These are phyloP conservation scores for Colletotrichum echinochloae DNA, from an alignment of 2,329 filamentous ascomycete species.

Conservation along the genomic window DNA sequence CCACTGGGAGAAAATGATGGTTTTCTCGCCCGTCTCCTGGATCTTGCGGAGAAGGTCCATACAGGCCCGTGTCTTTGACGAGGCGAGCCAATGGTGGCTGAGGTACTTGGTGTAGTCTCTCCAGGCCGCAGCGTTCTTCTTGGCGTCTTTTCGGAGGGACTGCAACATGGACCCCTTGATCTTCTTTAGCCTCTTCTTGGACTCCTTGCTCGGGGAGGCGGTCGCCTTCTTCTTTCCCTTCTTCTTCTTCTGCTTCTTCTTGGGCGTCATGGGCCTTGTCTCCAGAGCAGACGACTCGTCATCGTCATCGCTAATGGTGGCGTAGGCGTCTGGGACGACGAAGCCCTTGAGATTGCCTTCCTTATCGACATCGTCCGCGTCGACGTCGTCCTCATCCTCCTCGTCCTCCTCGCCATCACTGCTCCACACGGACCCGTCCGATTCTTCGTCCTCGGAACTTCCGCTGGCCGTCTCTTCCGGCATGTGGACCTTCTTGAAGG, in stretches of 20 bases:
- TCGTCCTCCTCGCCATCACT: conserved; percentile 50
- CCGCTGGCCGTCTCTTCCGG: conserved; percentile 59
- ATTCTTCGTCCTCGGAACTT: conserved; percentile 48
- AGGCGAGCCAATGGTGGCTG: conserved; percentile 76
- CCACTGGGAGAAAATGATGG: conserved; percentile 86
- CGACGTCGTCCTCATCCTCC: conserved; percentile 45
- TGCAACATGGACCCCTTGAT: conserved; percentile 50
- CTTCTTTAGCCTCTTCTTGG: conserved; percentile 53
- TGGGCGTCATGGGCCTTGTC: conserved; percentile 14
- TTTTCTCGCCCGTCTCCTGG: conserved; percentile 72
- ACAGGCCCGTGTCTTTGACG: conserved; percentile 79
- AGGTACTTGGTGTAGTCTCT: conserved; percentile 77
- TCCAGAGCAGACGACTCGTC: conserved; percentile 44
- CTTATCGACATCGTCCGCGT: conserved; percentile 46
- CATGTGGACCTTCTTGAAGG: conserved; percentile 80
- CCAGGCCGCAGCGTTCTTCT: conserved; percentile 68
- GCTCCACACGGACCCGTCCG: conserved; percentile 49
- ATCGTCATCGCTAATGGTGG: conserved; percentile 48
- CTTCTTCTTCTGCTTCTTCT: neutral
- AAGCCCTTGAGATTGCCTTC: conserved; percentile 64
- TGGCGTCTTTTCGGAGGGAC: conserved; percentile 47
- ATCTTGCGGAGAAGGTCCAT: conserved; percentile 70
- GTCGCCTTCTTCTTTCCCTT: conserved; percentile 41
- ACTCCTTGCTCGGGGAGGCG: conserved; percentile 40
- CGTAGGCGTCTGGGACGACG: conserved; percentile 60